Conservation (phyloP, 2,329 filamentous ascomycete species). For the Fusarium scirpi region DNA sequence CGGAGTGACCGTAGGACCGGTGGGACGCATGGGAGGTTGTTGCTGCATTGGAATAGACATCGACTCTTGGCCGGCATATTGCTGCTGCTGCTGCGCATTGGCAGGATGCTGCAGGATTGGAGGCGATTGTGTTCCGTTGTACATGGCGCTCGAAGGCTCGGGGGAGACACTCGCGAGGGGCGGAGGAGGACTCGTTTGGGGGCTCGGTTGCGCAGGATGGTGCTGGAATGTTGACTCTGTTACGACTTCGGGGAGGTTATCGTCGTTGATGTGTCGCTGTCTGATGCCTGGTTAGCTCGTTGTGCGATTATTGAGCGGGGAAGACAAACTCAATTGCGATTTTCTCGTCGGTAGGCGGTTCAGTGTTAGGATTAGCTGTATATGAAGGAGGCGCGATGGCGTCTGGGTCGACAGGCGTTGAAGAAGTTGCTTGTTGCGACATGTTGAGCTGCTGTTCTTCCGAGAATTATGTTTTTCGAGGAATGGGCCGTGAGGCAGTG, state of each 20-base stretch:
- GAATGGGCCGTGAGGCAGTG: background rate
- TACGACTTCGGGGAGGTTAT: conserved; percentile 45
- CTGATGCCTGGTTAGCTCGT: conserved; percentile 10
- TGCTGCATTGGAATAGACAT: conserved; percentile 18
- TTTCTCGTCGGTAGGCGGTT: conserved; percentile 32
- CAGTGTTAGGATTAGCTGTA: conserved; percentile 7
- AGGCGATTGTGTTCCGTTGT: conserved; percentile 29
- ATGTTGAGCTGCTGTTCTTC: conserved; percentile 1
- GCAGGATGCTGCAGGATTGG: conserved; percentile 36
- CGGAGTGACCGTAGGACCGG: conserved; percentile 42
- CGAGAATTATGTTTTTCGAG: background rate
- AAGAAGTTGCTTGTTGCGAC: conserved; percentile 23
- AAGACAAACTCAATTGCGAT: conserved; percentile 35
- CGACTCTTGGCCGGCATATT: conserved; percentile 30
- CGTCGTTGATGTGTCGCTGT: conserved; percentile 29
- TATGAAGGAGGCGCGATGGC: conserved; percentile 42
- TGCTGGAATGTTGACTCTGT: background rate
- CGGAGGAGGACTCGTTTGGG: conserved; percentile 4
- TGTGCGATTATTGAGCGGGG: background rate
- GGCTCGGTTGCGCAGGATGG: background rate
- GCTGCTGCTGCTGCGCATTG: conserved; percentile 21
- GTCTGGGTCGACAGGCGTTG: background rate
- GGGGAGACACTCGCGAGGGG: conserved; percentile 25
- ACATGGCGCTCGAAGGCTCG: conserved; percentile 9
- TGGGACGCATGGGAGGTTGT: background rate